Conservation (phyloP, 164 flowering plant species). For the Akebia trifoliata region DNA sequence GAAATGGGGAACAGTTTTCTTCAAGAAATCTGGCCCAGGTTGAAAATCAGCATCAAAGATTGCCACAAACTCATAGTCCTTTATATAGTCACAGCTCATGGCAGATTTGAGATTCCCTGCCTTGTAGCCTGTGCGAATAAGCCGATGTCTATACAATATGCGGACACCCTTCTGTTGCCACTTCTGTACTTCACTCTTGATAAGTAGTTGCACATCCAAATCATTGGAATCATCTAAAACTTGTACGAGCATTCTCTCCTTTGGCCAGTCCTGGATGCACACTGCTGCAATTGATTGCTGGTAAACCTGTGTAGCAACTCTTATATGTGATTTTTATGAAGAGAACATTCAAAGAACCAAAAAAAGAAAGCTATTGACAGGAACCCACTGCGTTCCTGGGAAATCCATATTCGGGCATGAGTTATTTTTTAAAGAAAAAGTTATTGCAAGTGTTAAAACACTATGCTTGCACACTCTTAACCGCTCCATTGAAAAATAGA, state of each 20-base stretch:
- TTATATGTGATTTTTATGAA: neutral
- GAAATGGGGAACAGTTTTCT: conserved; percentile 85
- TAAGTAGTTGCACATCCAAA: conserved; percentile 60
- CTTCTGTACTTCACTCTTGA: conserved; percentile 82
- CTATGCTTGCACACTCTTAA: too few relatives aligned
- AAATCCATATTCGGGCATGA: too few relatives aligned
- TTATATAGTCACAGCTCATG: conserved; percentile 90
- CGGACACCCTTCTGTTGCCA: conserved; percentile 92
- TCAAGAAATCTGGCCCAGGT: conserved; percentile 88
- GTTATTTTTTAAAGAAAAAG: too few relatives aligned
- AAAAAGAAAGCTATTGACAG: neutral
- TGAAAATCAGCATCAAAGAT: conserved; percentile 99
- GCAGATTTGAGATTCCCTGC: conserved; percentile 98
- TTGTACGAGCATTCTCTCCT: conserved; percentile 84
- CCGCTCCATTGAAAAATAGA: too few relatives aligned
- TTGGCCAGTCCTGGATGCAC: conserved; percentile 91
- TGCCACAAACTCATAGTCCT: conserved; percentile 93
- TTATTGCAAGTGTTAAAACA: too few relatives aligned
- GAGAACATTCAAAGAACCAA: neutral
- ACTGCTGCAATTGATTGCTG: conserved; percentile 91
- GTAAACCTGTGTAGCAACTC: conserved; percentile 58
- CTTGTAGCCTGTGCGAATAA: conserved; percentile 88
- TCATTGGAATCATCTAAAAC: conserved; percentile 94
- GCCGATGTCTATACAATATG: conserved; percentile 83
- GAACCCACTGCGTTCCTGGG: neutral